phyloP scores from a whole-genome alignment of 805 yeast genomes.

The Pichia membranifaciens region DNA sequence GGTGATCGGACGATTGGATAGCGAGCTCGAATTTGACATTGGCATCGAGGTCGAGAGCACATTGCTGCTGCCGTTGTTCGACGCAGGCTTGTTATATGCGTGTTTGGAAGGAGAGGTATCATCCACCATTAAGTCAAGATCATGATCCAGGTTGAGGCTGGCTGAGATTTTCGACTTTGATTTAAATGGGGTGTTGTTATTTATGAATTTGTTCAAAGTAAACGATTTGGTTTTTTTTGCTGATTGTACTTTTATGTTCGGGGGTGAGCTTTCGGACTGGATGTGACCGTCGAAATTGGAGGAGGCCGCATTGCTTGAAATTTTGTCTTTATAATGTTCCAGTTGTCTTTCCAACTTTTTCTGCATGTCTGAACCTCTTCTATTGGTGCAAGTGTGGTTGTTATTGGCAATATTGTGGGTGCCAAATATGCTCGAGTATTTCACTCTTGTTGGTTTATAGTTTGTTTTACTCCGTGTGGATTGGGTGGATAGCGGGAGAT shows the following conservation, averaged over 20 bases:
- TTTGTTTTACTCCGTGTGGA: background rate
- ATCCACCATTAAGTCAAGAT: slow-evolving; percentile 8
- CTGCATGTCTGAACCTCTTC: slow-evolving; percentile 9
- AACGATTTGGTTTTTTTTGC: slow-evolving; percentile 2
- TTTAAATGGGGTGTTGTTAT: slow-evolving; percentile 1
- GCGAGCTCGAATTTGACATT: slow-evolving; percentile 1
- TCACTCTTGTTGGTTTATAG: background rate
- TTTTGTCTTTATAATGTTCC: slow-evolving; percentile 10
- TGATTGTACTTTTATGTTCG: background rate
- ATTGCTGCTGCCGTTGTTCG: background rate
- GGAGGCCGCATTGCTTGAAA: slow-evolving; percentile 2
- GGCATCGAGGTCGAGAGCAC: slow-evolving; percentile 18
- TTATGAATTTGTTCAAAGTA: slow-evolving; percentile 2
- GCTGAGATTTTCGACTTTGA: background rate
- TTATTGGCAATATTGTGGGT: background rate
- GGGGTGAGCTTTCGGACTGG: slow-evolving; percentile 7
- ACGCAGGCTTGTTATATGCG: slow-evolving; percentile 1
- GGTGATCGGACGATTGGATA: slow-evolving; percentile 9
- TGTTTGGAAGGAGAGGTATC: slow-evolving; percentile 10
- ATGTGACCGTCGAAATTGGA: background rate
- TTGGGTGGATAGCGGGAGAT: background rate
- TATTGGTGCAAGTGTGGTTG: background rate
- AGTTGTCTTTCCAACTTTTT: slow-evolving; percentile 9
- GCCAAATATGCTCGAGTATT: background rate
- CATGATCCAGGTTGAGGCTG: slow-evolving; percentile 15